Evolutionary conservation across 2,329 filamentous ascomycete species (phyloP).

Genomic region (Dichotomopilus funicola): DNA sequence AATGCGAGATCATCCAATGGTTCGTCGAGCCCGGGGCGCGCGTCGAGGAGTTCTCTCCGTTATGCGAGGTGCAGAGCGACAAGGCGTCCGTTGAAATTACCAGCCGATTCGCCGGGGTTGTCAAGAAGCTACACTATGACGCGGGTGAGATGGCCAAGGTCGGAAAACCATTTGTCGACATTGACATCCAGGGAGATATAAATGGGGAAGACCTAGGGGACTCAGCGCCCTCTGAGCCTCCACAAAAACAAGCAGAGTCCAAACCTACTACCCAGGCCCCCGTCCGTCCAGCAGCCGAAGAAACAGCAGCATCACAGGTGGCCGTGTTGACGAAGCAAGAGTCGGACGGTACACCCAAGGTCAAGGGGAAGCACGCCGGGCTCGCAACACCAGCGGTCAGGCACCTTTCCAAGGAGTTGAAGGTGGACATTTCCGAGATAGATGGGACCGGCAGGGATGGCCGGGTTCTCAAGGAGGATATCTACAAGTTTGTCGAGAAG

Average conservation of each 20-base stretch:
- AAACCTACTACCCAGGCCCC: conserved; percentile 4
- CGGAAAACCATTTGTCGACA: conserved; percentile 89
- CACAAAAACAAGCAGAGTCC: background rate
- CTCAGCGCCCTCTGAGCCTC: conserved; percentile 29
- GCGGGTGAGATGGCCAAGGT: conserved; percentile 95
- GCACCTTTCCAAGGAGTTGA: conserved; percentile 73
- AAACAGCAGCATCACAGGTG: conserved; percentile 6
- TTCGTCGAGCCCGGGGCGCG: conserved; percentile 93
- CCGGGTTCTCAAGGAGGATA: conserved; percentile 86
- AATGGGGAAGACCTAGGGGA: conserved; percentile 52
- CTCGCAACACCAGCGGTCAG: conserved; percentile 90
- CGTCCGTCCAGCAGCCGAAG: conserved; percentile 3
- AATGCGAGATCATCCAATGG: conserved; percentile 99
- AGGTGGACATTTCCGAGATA: conserved; percentile 71
- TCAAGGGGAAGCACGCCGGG: conserved; percentile 58
- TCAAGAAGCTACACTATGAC: conserved; percentile 94
- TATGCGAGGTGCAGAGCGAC: conserved; percentile 98
- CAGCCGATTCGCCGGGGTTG: conserved; percentile 87
- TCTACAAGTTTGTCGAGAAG: conserved; percentile 61
- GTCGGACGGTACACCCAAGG: conserved; percentile 3
- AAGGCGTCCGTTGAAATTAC: conserved; percentile 91
- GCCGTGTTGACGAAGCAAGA: conserved; percentile 7
- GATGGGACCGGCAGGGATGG: conserved; percentile 85
- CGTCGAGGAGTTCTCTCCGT: conserved; percentile 94
- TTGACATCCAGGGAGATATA: conserved; percentile 78